phyloP scores from a whole-genome alignment of 2,329 filamentous ascomycete species.

The Colletotrichum liaoningense region DNA sequence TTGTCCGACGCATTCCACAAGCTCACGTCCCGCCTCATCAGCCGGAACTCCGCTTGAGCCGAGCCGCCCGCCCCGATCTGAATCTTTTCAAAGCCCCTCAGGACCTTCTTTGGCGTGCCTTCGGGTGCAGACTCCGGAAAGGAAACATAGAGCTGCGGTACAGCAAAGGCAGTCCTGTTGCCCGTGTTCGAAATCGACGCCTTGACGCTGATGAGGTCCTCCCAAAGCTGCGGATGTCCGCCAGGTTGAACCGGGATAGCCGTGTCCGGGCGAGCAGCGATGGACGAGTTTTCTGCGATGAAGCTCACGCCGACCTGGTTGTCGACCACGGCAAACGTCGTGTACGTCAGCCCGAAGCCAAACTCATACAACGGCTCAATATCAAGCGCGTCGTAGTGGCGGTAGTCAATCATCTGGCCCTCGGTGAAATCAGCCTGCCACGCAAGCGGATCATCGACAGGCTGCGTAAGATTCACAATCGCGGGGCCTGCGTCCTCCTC shows the following conservation, averaged over 20 bases:
- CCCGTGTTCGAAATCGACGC: not conserved
- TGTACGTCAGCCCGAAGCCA: not conserved
- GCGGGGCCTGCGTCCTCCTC: too few species aligned
- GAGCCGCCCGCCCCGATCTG: not conserved
- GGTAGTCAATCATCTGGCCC: not conserved
- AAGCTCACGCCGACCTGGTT: not conserved
- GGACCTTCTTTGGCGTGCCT: not conserved
- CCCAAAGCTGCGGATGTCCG: not conserved
- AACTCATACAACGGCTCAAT: not conserved
- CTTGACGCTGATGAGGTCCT: not conserved
- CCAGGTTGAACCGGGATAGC: not conserved
- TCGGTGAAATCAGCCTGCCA: not conserved
- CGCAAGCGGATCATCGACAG: not conserved
- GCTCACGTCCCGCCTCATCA: not conserved
- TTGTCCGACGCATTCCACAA: not conserved
- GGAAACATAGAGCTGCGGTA: not conserved
- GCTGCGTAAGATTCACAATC: too few species aligned
- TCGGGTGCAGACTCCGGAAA: not conserved
- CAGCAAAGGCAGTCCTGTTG: not conserved
- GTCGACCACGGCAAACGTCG: not conserved
- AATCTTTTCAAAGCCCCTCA: not conserved
- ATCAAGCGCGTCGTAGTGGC: not conserved
- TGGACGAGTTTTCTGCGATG: not conserved
- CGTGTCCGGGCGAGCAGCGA: not conserved
- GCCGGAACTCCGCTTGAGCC: not conserved